phyloP scores from a whole-genome alignment of 257 asterid species.

The Cruciata laevipes region DNA sequence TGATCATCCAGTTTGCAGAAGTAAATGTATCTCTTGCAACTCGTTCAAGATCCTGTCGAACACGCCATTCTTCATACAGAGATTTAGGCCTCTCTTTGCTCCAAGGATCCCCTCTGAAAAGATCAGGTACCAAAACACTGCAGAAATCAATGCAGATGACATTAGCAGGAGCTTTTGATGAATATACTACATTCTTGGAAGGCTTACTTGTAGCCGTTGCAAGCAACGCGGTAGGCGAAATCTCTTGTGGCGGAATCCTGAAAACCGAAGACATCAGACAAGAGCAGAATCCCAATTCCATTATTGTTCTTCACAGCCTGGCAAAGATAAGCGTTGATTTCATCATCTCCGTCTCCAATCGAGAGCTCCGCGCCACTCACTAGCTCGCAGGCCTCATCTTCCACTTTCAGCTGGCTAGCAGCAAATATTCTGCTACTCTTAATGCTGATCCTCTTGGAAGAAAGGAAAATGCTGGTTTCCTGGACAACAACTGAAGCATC shows the following conservation, averaged over 20 bases:
- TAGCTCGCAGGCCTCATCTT: constrained; percentile 71
- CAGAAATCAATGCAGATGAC: constrained; percentile 12
- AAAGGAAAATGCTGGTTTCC: constrained; percentile 26
- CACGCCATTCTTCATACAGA: constrained; percentile 45
- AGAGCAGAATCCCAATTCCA: constrained; percentile 62
- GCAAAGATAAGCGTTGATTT: constrained; percentile 47
- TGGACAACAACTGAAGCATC: constrained; percentile 58
- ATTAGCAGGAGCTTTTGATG: neutral
- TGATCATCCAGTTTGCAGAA: constrained; percentile 59
- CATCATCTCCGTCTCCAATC: constrained; percentile 47
- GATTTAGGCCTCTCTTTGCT: constrained; percentile 40
- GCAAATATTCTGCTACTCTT: constrained; percentile 25
- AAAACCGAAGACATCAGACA: constrained; percentile 70
- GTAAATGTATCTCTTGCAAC: constrained; percentile 36
- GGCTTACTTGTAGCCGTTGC: constrained; percentile 78
- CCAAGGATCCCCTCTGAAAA: constrained; percentile 72
- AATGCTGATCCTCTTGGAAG: constrained; percentile 8
- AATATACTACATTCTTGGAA: neutral
- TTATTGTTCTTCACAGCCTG: constrained; percentile 79
- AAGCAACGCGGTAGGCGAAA: constrained; percentile 74
- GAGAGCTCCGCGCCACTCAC: constrained; percentile 59
- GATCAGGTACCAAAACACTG: constrained; percentile 80
- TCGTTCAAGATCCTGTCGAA: constrained; percentile 27
- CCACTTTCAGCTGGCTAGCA: constrained; percentile 45
- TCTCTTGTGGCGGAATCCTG: constrained; percentile 68